Evolutionary conservation across 2,329 filamentous ascomycete species (phyloP), one percentile per base, ranked within the genome.

Genomic region (Epichloe hybrida): DNA sequence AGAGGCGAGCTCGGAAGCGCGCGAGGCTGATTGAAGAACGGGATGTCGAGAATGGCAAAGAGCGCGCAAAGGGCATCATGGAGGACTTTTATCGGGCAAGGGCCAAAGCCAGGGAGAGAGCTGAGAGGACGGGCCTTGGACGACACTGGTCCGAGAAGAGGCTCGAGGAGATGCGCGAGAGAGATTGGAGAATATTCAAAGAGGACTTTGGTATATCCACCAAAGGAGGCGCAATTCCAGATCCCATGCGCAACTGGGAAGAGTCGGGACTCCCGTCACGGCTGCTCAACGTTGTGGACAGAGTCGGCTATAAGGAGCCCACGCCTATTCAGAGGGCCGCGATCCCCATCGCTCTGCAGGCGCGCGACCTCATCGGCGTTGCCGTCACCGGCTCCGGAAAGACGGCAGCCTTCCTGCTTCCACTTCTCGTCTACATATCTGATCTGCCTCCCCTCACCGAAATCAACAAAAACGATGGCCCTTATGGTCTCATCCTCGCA

Each of bases 101-200:
- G 20, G 65, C 68, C 44, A 79, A 83, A 56, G 81, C 84, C 34
- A 84, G 81, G 60, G 84, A 94, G 61, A 80, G 86, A 55, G 81
- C 82, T 11, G 74, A 77, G 54, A 79, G 85, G 55, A 88, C 84
- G 56, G 84, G 83, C 36, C 75, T 95, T 51, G 90, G 94, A 59
- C 90, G 90, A 66, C 89, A 95, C 68, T 98, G 93, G 93, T 89
- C 86, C 50, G 88, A 96, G 64, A 98, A 98, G 80, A 79, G 77
- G 55, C 72, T 97, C 55, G 81, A 86, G 13, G 87, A 95, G 61
- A 98, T 98, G 93, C 86, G 88, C 55, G 90, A 97, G 69, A 79
- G 93, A 65, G 93, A 98, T 68, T 98, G 93, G 93, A 87, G 93
- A 63, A 97, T 98, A 60, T 96, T 98, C 81, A 98, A 97, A 70